Evolutionary conservation across 1,284 basidiomycete genomes (phyloP).

Genomic region (Ganoderma resinaceum): DNA sequence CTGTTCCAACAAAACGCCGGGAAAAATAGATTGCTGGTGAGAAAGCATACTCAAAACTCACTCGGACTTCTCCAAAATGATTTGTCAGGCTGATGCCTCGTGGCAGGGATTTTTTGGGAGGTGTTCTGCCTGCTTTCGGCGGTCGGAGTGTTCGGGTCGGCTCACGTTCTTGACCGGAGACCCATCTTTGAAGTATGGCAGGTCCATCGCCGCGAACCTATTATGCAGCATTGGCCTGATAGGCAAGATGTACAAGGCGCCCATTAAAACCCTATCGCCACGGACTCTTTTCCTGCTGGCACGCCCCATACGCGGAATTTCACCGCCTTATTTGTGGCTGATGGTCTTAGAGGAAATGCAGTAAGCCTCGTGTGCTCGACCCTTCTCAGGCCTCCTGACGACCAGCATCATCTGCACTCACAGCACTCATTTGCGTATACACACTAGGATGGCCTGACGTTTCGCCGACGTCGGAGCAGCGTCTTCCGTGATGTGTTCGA

Average conservation of each 20-base stretch:
- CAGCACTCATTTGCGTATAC: constrained; percentile 8
- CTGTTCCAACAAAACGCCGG: background rate
- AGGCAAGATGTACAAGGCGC: background rate
- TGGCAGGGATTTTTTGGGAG: background rate
- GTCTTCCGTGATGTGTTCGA: constrained; percentile 6
- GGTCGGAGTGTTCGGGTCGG: background rate
- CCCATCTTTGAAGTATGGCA: background rate
- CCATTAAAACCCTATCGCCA: constrained; percentile 4
- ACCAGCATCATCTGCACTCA: constrained; percentile 10
- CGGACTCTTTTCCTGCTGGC: background rate
- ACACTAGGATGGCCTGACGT: constrained; percentile 10
- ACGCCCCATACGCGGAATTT: background rate
- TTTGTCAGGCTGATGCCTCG: constrained; percentile 17
- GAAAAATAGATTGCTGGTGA: constrained; percentile 2
- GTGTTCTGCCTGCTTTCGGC: background rate
- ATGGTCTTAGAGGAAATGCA: background rate
- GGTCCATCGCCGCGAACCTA: background rate
- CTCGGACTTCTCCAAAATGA: background rate
- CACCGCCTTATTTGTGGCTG: background rate
- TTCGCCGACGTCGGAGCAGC: constrained; percentile 16
- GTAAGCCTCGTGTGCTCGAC: constrained; percentile 12
- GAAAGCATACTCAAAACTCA: constrained; percentile 4
- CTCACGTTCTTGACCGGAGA: background rate
- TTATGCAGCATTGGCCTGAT: background rate
- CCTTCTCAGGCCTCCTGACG: constrained; percentile 5